Conservation (phyloP, 1,284 basidiomycete genomes). For the Heterobasidion irregulare region DNA sequence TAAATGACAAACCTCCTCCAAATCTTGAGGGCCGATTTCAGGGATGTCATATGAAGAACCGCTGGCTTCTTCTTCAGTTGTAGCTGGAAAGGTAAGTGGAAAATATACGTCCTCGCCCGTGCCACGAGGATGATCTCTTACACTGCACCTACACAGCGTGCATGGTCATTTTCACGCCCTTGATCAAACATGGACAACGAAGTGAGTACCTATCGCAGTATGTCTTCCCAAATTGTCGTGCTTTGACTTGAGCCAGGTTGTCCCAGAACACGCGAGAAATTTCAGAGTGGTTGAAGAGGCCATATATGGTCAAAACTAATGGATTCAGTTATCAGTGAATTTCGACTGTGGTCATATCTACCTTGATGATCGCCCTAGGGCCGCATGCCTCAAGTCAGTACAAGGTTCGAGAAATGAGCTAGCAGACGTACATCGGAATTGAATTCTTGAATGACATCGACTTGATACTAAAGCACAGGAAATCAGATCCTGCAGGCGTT, state of each 20-base stretch:
- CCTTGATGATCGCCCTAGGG: constrained; percentile 49
- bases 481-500: background rate
- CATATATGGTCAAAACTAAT: constrained; percentile 51
- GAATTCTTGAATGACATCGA: constrained; percentile 20
- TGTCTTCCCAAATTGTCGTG: constrained; percentile 35
- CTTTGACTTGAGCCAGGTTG: constrained; percentile 41
- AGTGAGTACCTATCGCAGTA: constrained; percentile 36
- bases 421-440: constrained; percentile 31
- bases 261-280: constrained; percentile 49
- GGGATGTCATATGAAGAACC: constrained; percentile 11
- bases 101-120: constrained; percentile 33
- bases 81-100: constrained; percentile 21
- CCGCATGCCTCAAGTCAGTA: background rate
- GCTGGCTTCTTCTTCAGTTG: constrained; percentile 4
- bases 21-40: constrained; percentile 29
- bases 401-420: background rate
- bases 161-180: background rate
- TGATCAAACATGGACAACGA: constrained; percentile 1
- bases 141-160: constrained; percentile 28
- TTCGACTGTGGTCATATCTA: background rate
- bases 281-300: constrained; percentile 55
- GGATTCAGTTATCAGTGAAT: too few species aligned
- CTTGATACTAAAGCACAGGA: background rate
- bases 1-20: constrained; percentile 29
- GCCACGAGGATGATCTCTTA: constrained; percentile 28